A percentile compares a stretch with the other conserved stretches of the same genome.
These are phyloP conservation scores for Aphanomyces astaci DNA, from an alignment of 352 stramenopile species.

Conservation along the genomic window DNA sequence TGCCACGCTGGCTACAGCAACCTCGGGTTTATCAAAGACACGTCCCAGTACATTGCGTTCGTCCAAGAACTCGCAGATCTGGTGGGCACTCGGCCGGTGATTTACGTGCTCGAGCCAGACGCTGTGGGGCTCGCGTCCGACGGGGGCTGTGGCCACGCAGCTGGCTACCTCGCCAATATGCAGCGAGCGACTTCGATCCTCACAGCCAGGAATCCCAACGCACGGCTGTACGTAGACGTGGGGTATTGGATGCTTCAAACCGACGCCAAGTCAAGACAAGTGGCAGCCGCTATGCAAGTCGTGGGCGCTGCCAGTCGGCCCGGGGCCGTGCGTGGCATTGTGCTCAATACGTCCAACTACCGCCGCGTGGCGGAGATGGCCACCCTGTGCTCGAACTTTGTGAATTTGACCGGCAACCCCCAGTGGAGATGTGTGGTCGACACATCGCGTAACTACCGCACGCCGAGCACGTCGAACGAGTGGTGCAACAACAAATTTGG, in stretches of 20 bases:
- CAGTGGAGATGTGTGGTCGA: slow-evolving; percentile 37
- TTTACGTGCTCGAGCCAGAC: slow-evolving; percentile 33
- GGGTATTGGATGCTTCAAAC: slow-evolving; percentile 29
- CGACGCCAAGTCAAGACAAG: slow-evolving; percentile 25
- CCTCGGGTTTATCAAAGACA: slow-evolving; percentile 27
- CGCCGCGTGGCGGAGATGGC: slow-evolving; percentile 32
- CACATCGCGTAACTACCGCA: slow-evolving; percentile 32
- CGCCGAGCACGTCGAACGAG: slow-evolving; percentile 22
- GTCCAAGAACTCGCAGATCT: slow-evolving; percentile 20
- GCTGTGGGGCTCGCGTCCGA: slow-evolving; percentile 24
- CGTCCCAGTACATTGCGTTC: slow-evolving; percentile 27
- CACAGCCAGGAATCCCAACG: slow-evolving; percentile 25
- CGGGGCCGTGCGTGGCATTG: slow-evolving; percentile 31
- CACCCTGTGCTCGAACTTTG: slow-evolving; percentile 28
- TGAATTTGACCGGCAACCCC: slow-evolving; percentile 24
- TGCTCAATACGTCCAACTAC: slow-evolving; percentile 47
- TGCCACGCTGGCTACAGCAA: slow-evolving; percentile 29
- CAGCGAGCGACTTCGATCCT: slow-evolving; percentile 13
- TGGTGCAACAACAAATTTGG: slow-evolving; percentile 41
- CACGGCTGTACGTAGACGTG: slow-evolving; percentile 30
- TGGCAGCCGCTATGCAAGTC: slow-evolving; percentile 32
- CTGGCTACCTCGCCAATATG: slow-evolving; percentile 26
- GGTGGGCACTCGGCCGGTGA: slow-evolving; percentile 24
- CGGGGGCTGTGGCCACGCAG: slow-evolving; percentile 18
- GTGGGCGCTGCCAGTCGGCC: slow-evolving; percentile 21